Evolutionary conservation across 345 rosid genomes (phyloP), one percentile per base, ranked within the genome.

Genomic region (Boechera retrofracta): DNA sequence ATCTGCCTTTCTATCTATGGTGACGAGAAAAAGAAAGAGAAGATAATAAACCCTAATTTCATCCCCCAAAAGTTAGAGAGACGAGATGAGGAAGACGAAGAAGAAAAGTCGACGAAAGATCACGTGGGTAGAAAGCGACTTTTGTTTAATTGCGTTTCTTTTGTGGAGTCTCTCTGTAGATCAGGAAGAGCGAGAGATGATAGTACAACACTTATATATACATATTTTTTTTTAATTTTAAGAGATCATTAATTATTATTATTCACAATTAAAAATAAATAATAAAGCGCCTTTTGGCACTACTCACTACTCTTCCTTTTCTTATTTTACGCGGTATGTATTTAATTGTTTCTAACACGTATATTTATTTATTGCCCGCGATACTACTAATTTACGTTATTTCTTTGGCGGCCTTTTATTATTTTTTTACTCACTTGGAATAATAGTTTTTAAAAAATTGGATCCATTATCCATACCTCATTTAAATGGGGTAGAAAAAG

Each of bases 81-180:
- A 58, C 35, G 68, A 33, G 80, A 69, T 7, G 55, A 32, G 55
- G 71, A 56, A 12, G 72, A 54, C 32, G 65, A 56, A 7, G 76
- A 55, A 35, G 66, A 33, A 51, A 48, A 79, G 82, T 73, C 78
- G 74, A 79, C 69, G 78, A 67, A 68, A 62, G 78, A 69, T 73
- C 78, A 79, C 78, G 78, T 79, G 78, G 71, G 31, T 44, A 29
- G 66, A 79, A 73, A 79, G 78, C 78, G 82, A 79, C 82, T 73
- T 78, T 78, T 67, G 73, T 39, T 69, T 64, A 51, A n/a, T 77
- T 53, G 78, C 57, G 76, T 77, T 77, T 77, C 60, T 10, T 54
- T 60, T 73, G 74, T 73, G 74, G 82, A 67, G 78, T 73, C 78
- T 72, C 73, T 79, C 75, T 68, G 78, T 54, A 68, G 82, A 73